Conservation (phyloP, 2,329 filamentous ascomycete genomes). For the Xylariaceae sp. region DNA sequence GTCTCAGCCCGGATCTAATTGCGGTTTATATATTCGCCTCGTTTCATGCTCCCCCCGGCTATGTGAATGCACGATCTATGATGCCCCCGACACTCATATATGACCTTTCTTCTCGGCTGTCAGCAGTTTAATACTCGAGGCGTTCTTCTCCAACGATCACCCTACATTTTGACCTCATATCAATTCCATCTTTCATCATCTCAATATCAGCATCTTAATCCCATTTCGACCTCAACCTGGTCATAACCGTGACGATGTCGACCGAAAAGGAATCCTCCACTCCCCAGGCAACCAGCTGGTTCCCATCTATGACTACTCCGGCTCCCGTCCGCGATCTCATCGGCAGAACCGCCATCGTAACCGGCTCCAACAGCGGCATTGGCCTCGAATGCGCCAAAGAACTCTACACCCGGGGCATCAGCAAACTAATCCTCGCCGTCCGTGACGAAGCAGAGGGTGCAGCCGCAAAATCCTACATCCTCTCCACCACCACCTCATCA, state of each 20-base stretch:
- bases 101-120: too few species aligned
- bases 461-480: conserved; percentile 18
- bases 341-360: conserved; percentile 35
- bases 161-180: too few species aligned
- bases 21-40: too few species aligned
- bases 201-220: too few species aligned
- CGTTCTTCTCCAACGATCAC: too few species aligned
- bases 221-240: too few species aligned
- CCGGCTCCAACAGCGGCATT: conserved; percentile 37
- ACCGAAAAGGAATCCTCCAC: neutral
- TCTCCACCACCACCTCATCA: conserved; percentile 19
- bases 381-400: conserved; percentile 35
- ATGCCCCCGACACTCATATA: too few species aligned
- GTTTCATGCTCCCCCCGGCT: too few species aligned
- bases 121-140: too few species aligned
- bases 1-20: too few species aligned
- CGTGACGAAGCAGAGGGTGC: conserved; percentile 29
- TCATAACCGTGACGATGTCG: neutral
- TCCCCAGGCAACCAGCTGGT: neutral
- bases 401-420: conserved; percentile 31
- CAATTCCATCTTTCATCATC: too few species aligned
- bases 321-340: conserved; percentile 1
- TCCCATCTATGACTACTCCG: neutral
- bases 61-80: too few species aligned
- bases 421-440: conserved; percentile 36